These are phyloP conservation scores for Thelonectria discophora DNA, from an alignment of 2,329 filamentous ascomycete species.

Conservation along the genomic window DNA sequence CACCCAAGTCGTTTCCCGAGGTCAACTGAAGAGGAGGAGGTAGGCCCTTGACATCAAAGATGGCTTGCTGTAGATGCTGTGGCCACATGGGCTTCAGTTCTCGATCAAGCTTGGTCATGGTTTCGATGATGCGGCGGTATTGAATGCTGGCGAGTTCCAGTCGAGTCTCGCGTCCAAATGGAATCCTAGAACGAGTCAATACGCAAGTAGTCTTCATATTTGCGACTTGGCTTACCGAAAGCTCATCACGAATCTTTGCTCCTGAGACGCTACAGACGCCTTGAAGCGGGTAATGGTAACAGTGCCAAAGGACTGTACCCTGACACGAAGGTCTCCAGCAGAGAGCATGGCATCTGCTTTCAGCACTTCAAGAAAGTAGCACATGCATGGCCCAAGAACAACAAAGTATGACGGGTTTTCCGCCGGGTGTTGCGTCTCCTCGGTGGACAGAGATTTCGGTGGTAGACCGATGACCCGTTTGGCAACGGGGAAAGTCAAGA, in stretches of 20 bases:
- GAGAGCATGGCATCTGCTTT: constrained; percentile 53
- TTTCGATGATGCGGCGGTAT: constrained; percentile 63
- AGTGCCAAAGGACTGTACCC: constrained; percentile 60
- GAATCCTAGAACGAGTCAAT: constrained; percentile 46
- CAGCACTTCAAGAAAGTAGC: constrained; percentile 61
- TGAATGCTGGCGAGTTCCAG: constrained; percentile 63
- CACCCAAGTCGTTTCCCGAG: constrained; percentile 63
- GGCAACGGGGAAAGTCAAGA: constrained; percentile 61
- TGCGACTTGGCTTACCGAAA: constrained; percentile 56
- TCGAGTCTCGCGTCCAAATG: constrained; percentile 54
- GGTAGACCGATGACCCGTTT: constrained; percentile 55
- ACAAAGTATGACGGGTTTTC: constrained; percentile 65
- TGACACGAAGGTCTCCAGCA: constrained; percentile 58
- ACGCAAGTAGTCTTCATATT: neutral
- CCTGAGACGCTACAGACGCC: constrained; percentile 59
- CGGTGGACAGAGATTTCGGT: constrained; percentile 52
- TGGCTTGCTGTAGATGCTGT: constrained; percentile 60
- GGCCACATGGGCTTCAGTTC: constrained; percentile 68
- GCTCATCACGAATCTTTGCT: constrained; percentile 64
- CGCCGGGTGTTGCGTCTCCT: constrained; percentile 56
- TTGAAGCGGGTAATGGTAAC: constrained; percentile 62
- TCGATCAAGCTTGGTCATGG: constrained; percentile 63
- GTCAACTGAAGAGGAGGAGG: constrained; percentile 63
- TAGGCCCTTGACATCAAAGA: constrained; percentile 63
- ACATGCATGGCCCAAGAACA: constrained; percentile 62